Evolutionary conservation across 306 rosid genomes (phyloP).

Genomic region (Cicer arietinum): DNA sequence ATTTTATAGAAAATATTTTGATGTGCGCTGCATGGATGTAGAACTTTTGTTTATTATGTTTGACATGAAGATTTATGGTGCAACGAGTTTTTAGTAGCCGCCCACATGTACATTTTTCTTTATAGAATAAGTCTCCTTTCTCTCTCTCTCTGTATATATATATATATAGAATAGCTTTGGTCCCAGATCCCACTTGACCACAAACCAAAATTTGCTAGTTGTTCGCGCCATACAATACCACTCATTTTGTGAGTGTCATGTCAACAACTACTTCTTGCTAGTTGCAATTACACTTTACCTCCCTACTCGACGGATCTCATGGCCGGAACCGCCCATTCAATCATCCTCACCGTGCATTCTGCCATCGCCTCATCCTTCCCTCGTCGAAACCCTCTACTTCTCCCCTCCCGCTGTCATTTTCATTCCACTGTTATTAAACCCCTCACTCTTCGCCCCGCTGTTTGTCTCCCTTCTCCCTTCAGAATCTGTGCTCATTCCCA

Average conservation of each 20-base stretch:
- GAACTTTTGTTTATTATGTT: too few species aligned
- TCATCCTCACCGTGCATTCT: slow-evolving; percentile 50
- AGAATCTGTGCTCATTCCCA: slow-evolving; percentile 57
- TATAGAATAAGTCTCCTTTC: too few species aligned
- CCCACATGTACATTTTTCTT: too few species aligned
- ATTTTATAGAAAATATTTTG: too few species aligned
- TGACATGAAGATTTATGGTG: too few species aligned
- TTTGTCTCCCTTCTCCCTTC: slow-evolving; percentile 39
- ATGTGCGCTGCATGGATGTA: too few species aligned
- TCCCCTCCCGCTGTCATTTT: slow-evolving; percentile 9
- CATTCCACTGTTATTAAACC: slow-evolving; percentile 12
- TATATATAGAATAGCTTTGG: neutral
- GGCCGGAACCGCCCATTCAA: slow-evolving; percentile 64
- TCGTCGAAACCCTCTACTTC: slow-evolving; percentile 32
- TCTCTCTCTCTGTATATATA: too few species aligned
- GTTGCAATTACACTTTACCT: neutral
- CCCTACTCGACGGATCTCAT: slow-evolving; percentile 40
- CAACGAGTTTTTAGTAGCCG: too few species aligned
- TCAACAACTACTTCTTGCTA: neutral
- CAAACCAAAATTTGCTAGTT: slow-evolving; percentile 5
- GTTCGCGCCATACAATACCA: neutral
- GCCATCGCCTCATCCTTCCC: slow-evolving; percentile 35
- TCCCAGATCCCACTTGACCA: slow-evolving; percentile 2
- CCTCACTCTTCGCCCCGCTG: slow-evolving; percentile 36
- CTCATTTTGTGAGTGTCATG: neutral